A percentile compares a stretch with the other conserved stretches of the same genome.
These are phyloP conservation scores for Cladorrhinum samala DNA, from an alignment of 495 filamentous ascomycete genomes.

Conservation along the genomic window DNA sequence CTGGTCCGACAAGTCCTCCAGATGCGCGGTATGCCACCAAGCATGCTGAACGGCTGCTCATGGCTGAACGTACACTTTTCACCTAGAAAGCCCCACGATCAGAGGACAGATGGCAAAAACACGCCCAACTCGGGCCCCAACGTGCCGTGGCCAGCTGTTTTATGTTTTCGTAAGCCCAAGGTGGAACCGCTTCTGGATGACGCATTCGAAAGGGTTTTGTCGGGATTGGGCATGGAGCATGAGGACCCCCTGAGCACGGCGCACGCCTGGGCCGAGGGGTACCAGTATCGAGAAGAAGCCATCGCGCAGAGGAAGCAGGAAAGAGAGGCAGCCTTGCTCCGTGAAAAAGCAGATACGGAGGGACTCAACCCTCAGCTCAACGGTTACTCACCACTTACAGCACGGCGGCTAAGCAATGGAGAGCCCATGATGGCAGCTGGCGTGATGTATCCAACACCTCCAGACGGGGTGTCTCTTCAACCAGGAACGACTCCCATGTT, in stretches of 20 bases:
- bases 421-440: constrained; percentile 45
- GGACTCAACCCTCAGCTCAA: constrained; percentile 25
- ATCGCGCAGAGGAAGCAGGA: constrained; percentile 47
- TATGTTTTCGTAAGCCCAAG: constrained; percentile 43
- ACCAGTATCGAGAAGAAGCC: constrained; percentile 42
- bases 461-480: constrained; percentile 56
- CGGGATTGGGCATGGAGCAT: constrained; percentile 14
- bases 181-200: constrained; percentile 15
- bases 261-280: constrained; percentile 58
- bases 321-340: constrained; percentile 41
- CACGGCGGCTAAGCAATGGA: constrained; percentile 46
- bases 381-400: constrained; percentile 37
- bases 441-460: constrained; percentile 82
- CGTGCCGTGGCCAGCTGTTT: constrained; percentile 43
- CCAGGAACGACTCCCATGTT: constrained; percentile 43
- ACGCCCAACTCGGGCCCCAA: constrained; percentile 33
- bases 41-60: constrained; percentile 27
- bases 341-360: constrained; percentile 37
- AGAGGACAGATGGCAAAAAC: constrained; percentile 34
- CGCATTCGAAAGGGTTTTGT: constrained; percentile 11
- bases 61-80: constrained; percentile 34
- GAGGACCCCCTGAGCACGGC: constrained; percentile 61
- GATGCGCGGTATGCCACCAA: constrained; percentile 35
- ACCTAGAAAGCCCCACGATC: constrained; percentile 32
- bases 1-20: constrained; percentile 36